A percentile compares a stretch with the other conserved stretches of the same genome.
Evolutionary conservation across 1,284 basidiomycete genomes (phyloP).

Genomic region (Wallemia ichthyophaga): DNA sequence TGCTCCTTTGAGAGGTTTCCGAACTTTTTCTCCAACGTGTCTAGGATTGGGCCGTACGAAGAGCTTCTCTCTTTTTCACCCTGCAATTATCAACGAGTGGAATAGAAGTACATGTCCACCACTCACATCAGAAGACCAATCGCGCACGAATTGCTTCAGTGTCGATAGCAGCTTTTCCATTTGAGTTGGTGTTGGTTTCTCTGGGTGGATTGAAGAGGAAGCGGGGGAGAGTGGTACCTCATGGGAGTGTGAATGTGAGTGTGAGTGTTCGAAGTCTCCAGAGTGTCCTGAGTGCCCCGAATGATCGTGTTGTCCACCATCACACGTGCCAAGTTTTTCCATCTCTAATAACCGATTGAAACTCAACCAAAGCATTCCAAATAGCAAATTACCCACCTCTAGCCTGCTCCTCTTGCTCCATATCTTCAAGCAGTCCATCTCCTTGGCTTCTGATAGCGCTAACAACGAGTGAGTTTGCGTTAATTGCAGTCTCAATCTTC

Average conservation of each 20-base stretch:
- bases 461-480: not conserved
- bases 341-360: not conserved
- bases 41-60: conserved; percentile 48
- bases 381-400: not conserved
- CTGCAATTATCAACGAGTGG: conserved; percentile 16
- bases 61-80: conserved; percentile 41
- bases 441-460: not conserved
- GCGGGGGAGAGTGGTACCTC: too few species aligned
- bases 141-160: conserved; percentile 61
- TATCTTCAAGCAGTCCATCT: not conserved
- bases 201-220: conserved; percentile 5
- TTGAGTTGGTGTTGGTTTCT: conserved; percentile 28
- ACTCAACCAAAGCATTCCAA: not conserved
- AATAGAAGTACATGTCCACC: not conserved
- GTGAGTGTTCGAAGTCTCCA: too few species aligned
- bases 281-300: too few species aligned
- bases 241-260: not conserved
- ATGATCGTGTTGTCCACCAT: not conserved
- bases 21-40: conserved; percentile 36
- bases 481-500: not conserved
- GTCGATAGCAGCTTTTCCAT: conserved; percentile 70
- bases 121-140: conserved; percentile 54
- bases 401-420: not conserved
- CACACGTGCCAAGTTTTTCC: not conserved
- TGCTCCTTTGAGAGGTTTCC: conserved; percentile 23